Conservation (phyloP, 2,329 filamentous ascomycete species). For the Westerdykella ornata region DNA sequence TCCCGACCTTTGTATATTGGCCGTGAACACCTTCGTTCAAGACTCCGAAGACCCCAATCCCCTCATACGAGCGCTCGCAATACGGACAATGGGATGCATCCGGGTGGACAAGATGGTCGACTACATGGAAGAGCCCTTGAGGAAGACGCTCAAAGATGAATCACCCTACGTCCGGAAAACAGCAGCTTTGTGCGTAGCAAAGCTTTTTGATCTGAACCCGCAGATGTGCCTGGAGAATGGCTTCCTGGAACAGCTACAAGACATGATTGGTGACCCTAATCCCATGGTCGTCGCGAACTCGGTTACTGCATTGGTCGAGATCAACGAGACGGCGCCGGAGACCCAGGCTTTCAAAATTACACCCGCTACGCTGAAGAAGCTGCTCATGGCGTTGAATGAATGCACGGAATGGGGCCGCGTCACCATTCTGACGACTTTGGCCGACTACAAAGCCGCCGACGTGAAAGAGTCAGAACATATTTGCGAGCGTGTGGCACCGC, state of each 20-base stretch:
- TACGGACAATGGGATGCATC: conserved; percentile 98
- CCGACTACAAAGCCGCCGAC: conserved; percentile 80
- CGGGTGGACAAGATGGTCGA: conserved; percentile 99
- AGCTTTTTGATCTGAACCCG: conserved; percentile 93
- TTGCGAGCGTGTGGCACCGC: conserved; percentile 88
- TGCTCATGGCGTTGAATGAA: conserved; percentile 92
- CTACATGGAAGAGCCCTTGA: conserved; percentile 96
- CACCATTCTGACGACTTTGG: conserved; percentile 82
- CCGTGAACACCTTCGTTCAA: conserved; percentile 98
- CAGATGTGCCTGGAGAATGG: conserved; percentile 92
- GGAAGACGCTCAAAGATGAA: conserved; percentile 94
- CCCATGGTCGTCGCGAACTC: conserved; percentile 99
- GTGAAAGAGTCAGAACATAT: conserved; percentile 97
- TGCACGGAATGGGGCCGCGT: conserved; percentile 98
- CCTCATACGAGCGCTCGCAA: conserved; percentile 85
- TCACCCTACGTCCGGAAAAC: conserved; percentile 98
- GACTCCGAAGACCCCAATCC: conserved; percentile 98
- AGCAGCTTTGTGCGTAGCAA: conserved; percentile 93
- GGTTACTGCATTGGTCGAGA: conserved; percentile 87
- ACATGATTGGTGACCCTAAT: conserved; percentile 94
- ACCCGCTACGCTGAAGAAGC: conserved; percentile 79
- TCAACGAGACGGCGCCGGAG: conserved; percentile 82
- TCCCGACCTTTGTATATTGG: conserved; percentile 94
- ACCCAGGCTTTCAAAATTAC: conserved; percentile 81
- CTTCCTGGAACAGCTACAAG: conserved; percentile 87